Percentiles rank a stretch among this genome's conserved stretches.
phyloP scores from a whole-genome alignment of 192 early-diverging fungal species.

The Mycoemilia scoparia region DNA sequence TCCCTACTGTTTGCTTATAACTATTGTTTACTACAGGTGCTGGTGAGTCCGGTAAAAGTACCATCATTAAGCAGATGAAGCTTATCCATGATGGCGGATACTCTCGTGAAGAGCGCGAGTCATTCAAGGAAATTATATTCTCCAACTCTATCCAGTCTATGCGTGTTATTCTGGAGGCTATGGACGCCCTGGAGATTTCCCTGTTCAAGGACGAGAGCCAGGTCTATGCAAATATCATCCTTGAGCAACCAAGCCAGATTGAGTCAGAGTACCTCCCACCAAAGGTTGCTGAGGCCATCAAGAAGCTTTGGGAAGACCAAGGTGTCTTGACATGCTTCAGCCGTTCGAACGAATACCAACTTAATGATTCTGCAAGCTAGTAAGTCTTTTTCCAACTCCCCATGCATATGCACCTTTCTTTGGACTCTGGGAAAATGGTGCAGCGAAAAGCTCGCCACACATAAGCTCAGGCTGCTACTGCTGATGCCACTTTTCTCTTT shows the following conservation, averaged over 20 bases:
- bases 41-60: conserved; percentile 94
- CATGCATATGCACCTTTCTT: background rate
- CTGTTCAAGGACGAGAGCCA: conserved; percentile 52
- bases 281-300: conserved; percentile 63
- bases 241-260: conserved; percentile 70
- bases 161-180: conserved; percentile 89
- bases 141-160: conserved; percentile 91
- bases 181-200: conserved; percentile 66
- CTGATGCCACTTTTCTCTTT: background rate
- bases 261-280: conserved; percentile 70
- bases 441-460: too few species aligned
- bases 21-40: conserved; percentile 59
- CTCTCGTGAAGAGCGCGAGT: conserved; percentile 70
- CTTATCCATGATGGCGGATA: conserved; percentile 93
- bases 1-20: too few species aligned
- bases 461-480: background rate
- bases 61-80: conserved; percentile 97
- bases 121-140: conserved; percentile 92
- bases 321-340: conserved; percentile 68
- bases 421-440: too few species aligned
- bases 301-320: conserved; percentile 65
- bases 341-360: conserved; percentile 78
- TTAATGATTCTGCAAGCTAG: conserved; percentile 94
- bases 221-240: conserved; percentile 47
- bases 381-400: conserved; percentile 39